A percentile compares a stretch with the other conserved stretches of the same genome.
Conservation (phyloP, 345 rosid genomes). For the Ceriops zippeliana region DNA sequence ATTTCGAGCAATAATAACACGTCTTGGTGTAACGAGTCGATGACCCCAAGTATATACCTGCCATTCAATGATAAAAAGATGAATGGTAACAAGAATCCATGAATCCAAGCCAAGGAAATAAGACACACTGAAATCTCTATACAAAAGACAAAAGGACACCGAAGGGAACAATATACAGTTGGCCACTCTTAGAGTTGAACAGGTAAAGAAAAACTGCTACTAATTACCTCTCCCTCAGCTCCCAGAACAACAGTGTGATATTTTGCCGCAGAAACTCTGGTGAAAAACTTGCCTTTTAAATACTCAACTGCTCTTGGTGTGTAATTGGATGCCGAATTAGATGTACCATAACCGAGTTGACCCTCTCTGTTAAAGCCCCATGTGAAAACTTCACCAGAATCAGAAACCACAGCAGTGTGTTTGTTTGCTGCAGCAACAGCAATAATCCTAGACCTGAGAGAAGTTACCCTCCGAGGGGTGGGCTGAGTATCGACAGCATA, state of each 20-base stretch:
- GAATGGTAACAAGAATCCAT: neutral
- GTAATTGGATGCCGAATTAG: constrained; percentile 96
- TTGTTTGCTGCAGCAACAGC: constrained; percentile 97
- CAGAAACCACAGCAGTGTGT: constrained; percentile 90
- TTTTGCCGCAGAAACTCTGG: constrained; percentile 71
- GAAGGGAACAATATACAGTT: neutral
- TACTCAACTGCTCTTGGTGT: constrained; percentile 87
- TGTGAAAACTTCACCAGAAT: constrained; percentile 87
- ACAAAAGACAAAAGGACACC: too few species aligned
- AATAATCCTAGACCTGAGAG: constrained; percentile 63
- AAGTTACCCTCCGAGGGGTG: constrained; percentile 88
- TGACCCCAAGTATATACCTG: constrained; percentile 98
- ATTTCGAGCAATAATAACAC: constrained; percentile 66
- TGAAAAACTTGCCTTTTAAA: constrained; percentile 74
- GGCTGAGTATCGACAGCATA: constrained; percentile 96
- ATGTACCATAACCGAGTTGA: constrained; percentile 98
- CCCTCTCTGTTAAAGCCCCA: constrained; percentile 99
- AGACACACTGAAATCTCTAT: neutral
- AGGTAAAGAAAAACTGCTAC: constrained; percentile 3
- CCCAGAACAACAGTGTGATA: constrained; percentile 79
- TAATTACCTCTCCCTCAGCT: constrained; percentile 82
- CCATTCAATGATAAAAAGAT: constrained; percentile 16
- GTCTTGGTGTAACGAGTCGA: constrained; percentile 88
- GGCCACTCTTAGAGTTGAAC: neutral
- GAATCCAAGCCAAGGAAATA: constrained; percentile 4